Percentiles rank a stretch among this genome's conserved stretches.
phyloP scores from a whole-genome alignment of 169 alveolate species.

The Toxoplasma gondii region DNA sequence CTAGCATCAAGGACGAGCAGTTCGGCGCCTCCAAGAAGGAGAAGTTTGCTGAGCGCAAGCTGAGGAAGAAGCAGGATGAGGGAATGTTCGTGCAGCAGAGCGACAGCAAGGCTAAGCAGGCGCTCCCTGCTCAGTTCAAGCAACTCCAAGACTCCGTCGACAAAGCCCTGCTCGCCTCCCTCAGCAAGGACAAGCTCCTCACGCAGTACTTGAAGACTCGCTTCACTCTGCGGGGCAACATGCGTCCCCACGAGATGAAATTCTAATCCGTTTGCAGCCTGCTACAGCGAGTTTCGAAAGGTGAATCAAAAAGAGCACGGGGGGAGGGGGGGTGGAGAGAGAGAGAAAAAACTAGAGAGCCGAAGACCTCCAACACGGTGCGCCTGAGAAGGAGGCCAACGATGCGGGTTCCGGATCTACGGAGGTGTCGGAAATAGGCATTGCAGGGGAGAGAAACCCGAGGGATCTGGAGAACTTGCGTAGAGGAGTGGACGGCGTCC shows the following conservation, averaged over 20 bases:
- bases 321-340: background rate
- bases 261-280: conserved; percentile 54
- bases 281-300: background rate
- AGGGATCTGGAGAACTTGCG: too few species aligned
- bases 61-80: conserved; percentile 45
- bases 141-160: conserved; percentile 55
- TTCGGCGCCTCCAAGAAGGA: conserved; percentile 74
- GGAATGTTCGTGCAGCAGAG: conserved; percentile 54
- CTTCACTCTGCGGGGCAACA: conserved; percentile 69
- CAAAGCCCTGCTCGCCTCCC: conserved; percentile 39
- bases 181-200: conserved; percentile 66
- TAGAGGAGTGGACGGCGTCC: background rate
- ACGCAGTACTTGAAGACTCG: conserved; percentile 73
- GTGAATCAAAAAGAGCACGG: background rate
- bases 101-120: conserved; percentile 4
- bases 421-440: background rate
- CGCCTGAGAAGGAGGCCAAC: background rate
- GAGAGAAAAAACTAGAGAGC: background rate
- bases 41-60: conserved; percentile 50
- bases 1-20: conserved; percentile 82
- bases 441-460: background rate
- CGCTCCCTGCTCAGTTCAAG: conserved; percentile 46
- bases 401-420: background rate
- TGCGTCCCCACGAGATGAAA: conserved; percentile 74
- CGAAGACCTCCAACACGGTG: background rate